phyloP scores from a whole-genome alignment of 768 basidiomycete species.

The Boletales sp. region DNA sequence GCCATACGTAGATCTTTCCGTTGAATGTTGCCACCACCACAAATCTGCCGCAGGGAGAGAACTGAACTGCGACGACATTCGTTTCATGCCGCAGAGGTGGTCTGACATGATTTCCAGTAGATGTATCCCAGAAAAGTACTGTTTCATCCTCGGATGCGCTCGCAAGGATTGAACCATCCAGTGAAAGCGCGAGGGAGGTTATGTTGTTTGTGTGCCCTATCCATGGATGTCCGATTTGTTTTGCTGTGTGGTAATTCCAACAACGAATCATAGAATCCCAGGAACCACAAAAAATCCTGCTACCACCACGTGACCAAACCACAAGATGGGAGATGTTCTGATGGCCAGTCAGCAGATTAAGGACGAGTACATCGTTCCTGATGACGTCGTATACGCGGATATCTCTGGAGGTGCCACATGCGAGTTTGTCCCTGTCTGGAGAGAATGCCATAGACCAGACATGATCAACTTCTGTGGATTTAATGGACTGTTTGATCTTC shows the following conservation, averaged over 20 bases:
- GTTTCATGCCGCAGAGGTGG: not conserved
- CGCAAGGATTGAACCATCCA: not conserved
- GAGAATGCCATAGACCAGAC: slow-evolving; percentile 1
- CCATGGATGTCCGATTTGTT: slow-evolving; percentile 1
- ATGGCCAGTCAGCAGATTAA: not conserved
- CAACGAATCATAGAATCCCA: not conserved
- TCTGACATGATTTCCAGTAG: not conserved
- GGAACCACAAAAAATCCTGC: not conserved
- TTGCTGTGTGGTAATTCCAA: not conserved
- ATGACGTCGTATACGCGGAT: slow-evolving; percentile 2
- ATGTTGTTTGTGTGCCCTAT: no score
- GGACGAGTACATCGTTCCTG: not conserved
- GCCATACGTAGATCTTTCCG: not conserved
- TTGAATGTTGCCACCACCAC: not conserved
- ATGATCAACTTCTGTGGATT: no score
- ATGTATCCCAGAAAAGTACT: not conserved
- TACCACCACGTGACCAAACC: not conserved
- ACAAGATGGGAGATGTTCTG: not conserved
- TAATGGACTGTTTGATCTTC: not conserved
- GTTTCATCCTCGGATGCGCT: not conserved
- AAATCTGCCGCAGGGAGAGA: slow-evolving; percentile 3
- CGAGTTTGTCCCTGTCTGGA: not conserved
- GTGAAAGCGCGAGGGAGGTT: no score
- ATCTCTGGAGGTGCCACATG: not conserved
- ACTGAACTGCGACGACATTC: not conserved